A percentile compares a stretch with the other conserved stretches of the same genome.
Conservation (phyloP, 2,329 filamentous ascomycete species). For the Metarhizium humberi region DNA sequence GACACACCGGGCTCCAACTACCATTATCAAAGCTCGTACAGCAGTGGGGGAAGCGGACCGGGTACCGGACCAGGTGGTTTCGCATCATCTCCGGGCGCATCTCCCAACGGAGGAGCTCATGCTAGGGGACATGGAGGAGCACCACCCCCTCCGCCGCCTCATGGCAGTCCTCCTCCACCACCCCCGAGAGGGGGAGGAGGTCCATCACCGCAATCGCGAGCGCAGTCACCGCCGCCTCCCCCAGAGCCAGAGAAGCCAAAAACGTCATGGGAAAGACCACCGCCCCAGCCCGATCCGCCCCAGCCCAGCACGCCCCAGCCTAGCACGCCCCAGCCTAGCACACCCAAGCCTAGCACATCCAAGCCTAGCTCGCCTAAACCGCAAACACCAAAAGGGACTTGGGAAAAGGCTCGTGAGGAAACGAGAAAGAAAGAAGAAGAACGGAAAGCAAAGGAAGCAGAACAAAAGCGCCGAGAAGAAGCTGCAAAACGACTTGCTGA, state of each 20-base stretch:
- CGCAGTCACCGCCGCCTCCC: conserved; percentile 6
- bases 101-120: conserved; percentile 22
- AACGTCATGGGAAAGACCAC: conserved; percentile 10
- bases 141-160: conserved; percentile 22
- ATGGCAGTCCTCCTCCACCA: conserved; percentile 9
- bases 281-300: conserved; percentile 14
- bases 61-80: conserved; percentile 17
- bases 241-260: conserved; percentile 11
- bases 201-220: conserved; percentile 5
- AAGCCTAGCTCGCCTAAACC: conserved; percentile 4
- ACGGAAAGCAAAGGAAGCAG: conserved; percentile 50
- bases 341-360: too few relatives aligned
- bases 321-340: neutral
- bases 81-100: conserved; percentile 20
- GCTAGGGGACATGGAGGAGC: neutral
- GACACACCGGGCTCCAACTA: conserved; percentile 11
- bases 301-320: conserved; percentile 13
- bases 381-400: conserved; percentile 37
- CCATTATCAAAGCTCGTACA: conserved; percentile 13
- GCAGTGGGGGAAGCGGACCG: conserved; percentile 7
- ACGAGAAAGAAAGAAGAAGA: conserved; percentile 55
- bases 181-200: neutral
- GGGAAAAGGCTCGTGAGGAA: conserved; percentile 63
- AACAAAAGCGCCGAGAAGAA: conserved; percentile 51
- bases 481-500: conserved; percentile 42